Base-by-base conservation (phyloP, 1,284 basidiomycete genomes). In the Leccinum solheimii region DNA sequence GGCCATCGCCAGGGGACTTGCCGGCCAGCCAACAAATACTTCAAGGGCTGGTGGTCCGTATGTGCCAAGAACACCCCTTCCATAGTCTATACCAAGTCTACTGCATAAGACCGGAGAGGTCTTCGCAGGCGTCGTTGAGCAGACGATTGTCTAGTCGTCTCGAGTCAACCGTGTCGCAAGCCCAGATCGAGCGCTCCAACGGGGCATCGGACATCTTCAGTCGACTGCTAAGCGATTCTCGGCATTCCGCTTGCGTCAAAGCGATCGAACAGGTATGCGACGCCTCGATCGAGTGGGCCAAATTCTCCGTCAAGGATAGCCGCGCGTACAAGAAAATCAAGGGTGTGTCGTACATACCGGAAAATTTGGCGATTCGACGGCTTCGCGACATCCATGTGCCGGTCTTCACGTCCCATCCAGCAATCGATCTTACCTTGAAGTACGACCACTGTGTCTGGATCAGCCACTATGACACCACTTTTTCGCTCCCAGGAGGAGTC, bases 1-100 rank as follows among this genome's bases (percentile, higher is more conserved):
- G 75, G 64, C 65, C 74, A 19, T 66, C 76, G 1, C 69, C 69
- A 7, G 70, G 69, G 6, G 66, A 74, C 3, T 34, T 76, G 8
- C 70, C 79, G 1, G 63, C 68, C 5, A 87, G 88, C 66, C 93
- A 95, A 69, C 69, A 76, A 13, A 84, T 81, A 59, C 79, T 98
- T 8, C 86, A 87, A 60, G 74, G 68, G 1, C 77, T 97, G 19
- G 80, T 98, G 19, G 62, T 85, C 1, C 85, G 91, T 10, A 91
- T 99, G 82, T 92, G 91, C 68, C 76, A 77, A 56, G 94, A 98
- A 58, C 97, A 99, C 73, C 96, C 97, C 0, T 98, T 94, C 77
- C 97, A 99, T 72, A 90, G 87, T 66, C 77, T 98, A 6, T 97
- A 96, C 75, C 94, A 97, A 67, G 85, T 99, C 13, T 94, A 90